Base-by-base conservation (phyloP, 1,284 basidiomycete species). In the Malassezia yamatoensis region DNA sequence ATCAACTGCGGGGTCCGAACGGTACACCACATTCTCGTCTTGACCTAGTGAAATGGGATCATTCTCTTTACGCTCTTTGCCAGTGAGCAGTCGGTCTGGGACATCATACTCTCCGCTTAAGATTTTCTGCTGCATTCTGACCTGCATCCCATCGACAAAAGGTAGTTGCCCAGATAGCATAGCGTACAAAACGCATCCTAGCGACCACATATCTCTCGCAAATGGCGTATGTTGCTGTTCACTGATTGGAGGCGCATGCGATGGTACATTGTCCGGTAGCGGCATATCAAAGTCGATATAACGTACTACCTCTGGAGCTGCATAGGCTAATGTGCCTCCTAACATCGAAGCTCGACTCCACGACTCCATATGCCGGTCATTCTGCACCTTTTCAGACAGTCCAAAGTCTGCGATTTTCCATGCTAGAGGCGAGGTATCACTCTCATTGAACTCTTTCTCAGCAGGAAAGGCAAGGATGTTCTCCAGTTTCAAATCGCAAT, bases 401-500 rank as follows among this genome's bases (percentile, higher is more conserved):
- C 80, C 80, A 64, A 81, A 81, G 66, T 81, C 80, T 15, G 79
- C 78, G 3, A 81, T 71, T 63, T 79, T 79, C 53, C 53, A 54
- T 3, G 16, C 75, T 6, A 45, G 13, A 24, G 43, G 24, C 21
- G 43, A 9, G 6, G 3, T 13, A 2, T 13, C 18, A 21, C 11
- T 34, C 11, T 45, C 43, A 11, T 34, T 34, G 9, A 3, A 13
- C 8, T 29, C 24, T 59, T 80, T 78, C 33, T 78, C 78, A 40
- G 76, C 77, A 71, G 81, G 80, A n/a, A 80, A 81, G 7, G 78
- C 79, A 24, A 81, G 72, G 41, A 81, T 80, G 66, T 81, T 81
- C 60, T 79, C 79, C 1, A 79, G 78, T 67, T 81, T 81, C 36
- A 81, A 67, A 59, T 81, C 80, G 64, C 79, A 79, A 57, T 81